Percentiles rank a stretch among this genome's conserved stretches.
Evolutionary conservation across 345 rosid genomes (phyloP).

Genomic region (Hibiscus mutabilis): DNA sequence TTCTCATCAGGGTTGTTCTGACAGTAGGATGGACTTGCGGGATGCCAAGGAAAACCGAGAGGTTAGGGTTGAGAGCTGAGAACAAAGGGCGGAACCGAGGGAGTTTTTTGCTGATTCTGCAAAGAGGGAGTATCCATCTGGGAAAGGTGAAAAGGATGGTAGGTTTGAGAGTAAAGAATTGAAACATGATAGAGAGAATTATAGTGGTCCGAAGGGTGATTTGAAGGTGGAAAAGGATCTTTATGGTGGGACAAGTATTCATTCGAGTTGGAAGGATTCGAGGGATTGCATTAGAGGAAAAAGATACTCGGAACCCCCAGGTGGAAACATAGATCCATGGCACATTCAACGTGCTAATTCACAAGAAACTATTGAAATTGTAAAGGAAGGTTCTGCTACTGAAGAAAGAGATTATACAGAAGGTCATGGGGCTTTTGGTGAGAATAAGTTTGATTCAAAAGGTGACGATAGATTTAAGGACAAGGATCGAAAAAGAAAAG

Average conservation of each 20-base stretch:
- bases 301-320: slow-evolving; percentile 53
- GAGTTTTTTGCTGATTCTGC: slow-evolving; percentile 44
- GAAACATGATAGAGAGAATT: slow-evolving; percentile 50
- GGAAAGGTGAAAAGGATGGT: slow-evolving; percentile 57
- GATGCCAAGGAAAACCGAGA: slow-evolving; percentile 61
- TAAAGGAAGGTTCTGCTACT: slow-evolving; percentile 46
- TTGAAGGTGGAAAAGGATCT: slow-evolving; percentile 57
- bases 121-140: slow-evolving; percentile 69
- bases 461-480: slow-evolving; percentile 82
- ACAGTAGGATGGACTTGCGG: slow-evolving; percentile 49
- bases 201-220: slow-evolving; percentile 52
- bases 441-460: slow-evolving; percentile 71
- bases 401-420: slow-evolving; percentile 54
- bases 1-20: slow-evolving; percentile 32
- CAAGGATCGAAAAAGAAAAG: slow-evolving; percentile 87
- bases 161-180: slow-evolving; percentile 61
- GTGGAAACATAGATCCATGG: slow-evolving; percentile 60
- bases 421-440: slow-evolving; percentile 71
- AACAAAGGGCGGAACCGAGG: slow-evolving; percentile 48
- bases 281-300: slow-evolving; percentile 83
- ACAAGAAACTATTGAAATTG: slow-evolving; percentile 47
- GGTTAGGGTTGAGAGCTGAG: slow-evolving; percentile 46
- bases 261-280: slow-evolving; percentile 75
- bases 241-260: slow-evolving; percentile 35
- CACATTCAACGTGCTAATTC: slow-evolving; percentile 45